A percentile compares a stretch with the other conserved stretches of the same genome.
phyloP scores from a whole-genome alignment of 2,329 filamentous ascomycete species.

The Malbranchea zuffiana region DNA sequence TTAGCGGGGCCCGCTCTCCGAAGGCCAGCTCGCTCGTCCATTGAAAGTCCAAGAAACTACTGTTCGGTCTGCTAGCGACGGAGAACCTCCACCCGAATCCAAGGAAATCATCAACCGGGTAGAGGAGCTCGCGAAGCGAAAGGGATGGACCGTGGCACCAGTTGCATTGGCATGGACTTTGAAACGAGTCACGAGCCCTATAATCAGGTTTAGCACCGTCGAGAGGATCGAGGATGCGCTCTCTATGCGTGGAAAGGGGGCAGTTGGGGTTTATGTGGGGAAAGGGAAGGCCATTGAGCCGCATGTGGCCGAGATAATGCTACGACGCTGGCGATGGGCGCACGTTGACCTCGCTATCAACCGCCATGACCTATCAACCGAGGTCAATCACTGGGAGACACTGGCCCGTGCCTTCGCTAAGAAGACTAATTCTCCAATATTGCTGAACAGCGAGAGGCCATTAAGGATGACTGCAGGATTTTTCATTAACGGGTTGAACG shows the following conservation, averaged over 20 bases:
- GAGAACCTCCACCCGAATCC: constrained; percentile 24
- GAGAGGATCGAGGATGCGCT: constrained; percentile 41
- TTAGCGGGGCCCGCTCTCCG: constrained; percentile 16
- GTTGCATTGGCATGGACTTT: constrained; percentile 33
- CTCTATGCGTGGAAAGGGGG: constrained; percentile 32
- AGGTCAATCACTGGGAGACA: too few species aligned
- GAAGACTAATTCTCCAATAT: too few species aligned
- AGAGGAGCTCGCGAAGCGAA: constrained; percentile 37
- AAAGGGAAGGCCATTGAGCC: constrained; percentile 42
- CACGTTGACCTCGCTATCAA: too few species aligned
- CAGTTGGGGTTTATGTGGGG: constrained; percentile 41
- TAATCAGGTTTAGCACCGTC: constrained; percentile 41
- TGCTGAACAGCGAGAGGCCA: too few species aligned
- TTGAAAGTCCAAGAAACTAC: constrained; percentile 8
- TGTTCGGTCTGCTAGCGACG: constrained; percentile 6
- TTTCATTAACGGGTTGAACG: too few species aligned
- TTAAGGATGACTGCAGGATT: too few species aligned
- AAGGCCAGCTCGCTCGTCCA: constrained; percentile 16
- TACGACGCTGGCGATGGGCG: too few species aligned
- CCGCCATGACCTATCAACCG: too few species aligned
- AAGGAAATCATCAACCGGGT: constrained; percentile 36
- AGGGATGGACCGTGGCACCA: constrained; percentile 28
- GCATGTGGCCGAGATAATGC: too few species aligned
- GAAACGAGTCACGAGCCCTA: constrained; percentile 36
- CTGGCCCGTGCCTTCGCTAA: too few species aligned